Percentiles rank a stretch among this genome's conserved stretches.
Conservation (phyloP, 2,329 filamentous ascomycete genomes). For the Arachnopeziza araneosa region DNA sequence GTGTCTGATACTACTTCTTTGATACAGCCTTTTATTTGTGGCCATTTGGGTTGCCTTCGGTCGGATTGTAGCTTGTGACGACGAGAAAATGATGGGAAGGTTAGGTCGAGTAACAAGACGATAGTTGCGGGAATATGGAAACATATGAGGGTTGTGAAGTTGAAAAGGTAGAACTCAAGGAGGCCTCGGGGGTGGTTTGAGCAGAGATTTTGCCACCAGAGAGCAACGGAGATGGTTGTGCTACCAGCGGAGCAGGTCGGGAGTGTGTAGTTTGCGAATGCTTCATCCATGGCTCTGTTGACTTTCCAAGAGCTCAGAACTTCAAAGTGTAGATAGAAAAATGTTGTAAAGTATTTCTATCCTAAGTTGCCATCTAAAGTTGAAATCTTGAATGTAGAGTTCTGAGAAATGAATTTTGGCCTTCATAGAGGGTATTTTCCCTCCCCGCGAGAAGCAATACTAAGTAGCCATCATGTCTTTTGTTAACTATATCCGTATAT, state of each 20-base stretch:
- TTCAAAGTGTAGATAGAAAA: too few species aligned
- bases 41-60: conserved; percentile 41
- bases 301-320: too few species aligned
- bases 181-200: neutral
- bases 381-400: neutral
- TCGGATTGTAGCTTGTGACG: conserved; percentile 50
- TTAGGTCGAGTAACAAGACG: conserved; percentile 39
- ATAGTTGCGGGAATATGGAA: conserved; percentile 12
- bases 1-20: conserved; percentile 31
- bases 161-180: neutral
- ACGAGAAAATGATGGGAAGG: conserved; percentile 43
- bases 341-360: too few species aligned
- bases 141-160: neutral
- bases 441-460: neutral
- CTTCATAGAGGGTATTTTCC: neutral
- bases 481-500: neutral
- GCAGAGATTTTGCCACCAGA: neutral
- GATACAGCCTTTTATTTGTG: conserved; percentile 41
- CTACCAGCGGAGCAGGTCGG: too few species aligned
- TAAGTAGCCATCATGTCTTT: neutral
- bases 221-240: neutral
- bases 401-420: neutral
- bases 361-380: too few species aligned
- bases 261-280: neutral
- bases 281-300: neutral